Percentiles rank a stretch among this genome's conserved stretches.
phyloP scores from a whole-genome alignment of 108 stramenopile species.

The Mediolabrus comicus region DNA sequence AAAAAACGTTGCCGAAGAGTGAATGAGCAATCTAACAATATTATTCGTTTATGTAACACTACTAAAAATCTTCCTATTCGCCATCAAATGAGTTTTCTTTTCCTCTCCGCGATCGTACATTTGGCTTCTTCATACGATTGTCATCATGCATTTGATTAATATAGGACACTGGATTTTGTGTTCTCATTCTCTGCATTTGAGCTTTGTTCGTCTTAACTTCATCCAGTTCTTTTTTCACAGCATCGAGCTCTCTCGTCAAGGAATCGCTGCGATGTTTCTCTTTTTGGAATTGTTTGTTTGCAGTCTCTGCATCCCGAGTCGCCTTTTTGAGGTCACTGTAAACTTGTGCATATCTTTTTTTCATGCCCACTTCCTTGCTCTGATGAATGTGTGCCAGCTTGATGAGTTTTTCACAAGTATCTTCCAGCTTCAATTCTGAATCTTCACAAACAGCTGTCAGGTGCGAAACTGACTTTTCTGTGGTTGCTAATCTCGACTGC shows the following conservation, averaged over 20 bases:
- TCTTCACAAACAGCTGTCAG: constrained; percentile 16
- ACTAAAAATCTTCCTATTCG: background rate
- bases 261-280: constrained; percentile 13
- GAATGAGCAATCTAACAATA: background rate
- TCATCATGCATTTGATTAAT: constrained; percentile 43
- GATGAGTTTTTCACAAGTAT: constrained; percentile 39
- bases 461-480: constrained; percentile 19
- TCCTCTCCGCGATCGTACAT: background rate
- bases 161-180: constrained; percentile 58
- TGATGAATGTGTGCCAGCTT: constrained; percentile 34
- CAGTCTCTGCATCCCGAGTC: constrained; percentile 24
- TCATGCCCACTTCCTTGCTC: constrained; percentile 32
- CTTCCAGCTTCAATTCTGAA: constrained; percentile 20
- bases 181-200: constrained; percentile 32
- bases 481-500: constrained; percentile 10
- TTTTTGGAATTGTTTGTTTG: constrained; percentile 23
- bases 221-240: constrained; percentile 15
- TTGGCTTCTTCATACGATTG: background rate
- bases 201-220: constrained; percentile 26
- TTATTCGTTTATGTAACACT: background rate
- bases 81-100: constrained; percentile 1
- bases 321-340: constrained; percentile 25
- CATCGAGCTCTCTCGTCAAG: constrained; percentile 23
- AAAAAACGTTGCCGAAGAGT: constrained; percentile 3
- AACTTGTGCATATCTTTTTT: constrained; percentile 26